Conservation (phyloP, 257 asterid species). For the Gynochthodes officinalis region DNA sequence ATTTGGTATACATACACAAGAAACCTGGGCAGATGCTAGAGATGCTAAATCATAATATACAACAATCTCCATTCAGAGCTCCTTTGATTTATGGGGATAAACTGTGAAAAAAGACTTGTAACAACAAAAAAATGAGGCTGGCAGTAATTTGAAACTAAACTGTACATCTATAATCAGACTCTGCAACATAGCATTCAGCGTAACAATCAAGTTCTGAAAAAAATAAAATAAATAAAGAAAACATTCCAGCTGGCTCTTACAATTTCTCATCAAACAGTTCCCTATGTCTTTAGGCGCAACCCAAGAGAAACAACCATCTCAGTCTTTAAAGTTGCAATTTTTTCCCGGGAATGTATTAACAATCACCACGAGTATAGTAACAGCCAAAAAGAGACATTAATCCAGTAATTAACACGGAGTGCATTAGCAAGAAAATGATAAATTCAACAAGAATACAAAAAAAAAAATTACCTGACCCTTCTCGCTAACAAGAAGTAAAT, state of each 20-base stretch:
- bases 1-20: not conserved
- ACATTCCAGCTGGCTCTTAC: not conserved
- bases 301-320: not conserved
- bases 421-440: not conserved
- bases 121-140: not conserved
- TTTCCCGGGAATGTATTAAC: not conserved
- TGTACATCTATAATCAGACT: not conserved
- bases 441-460: not conserved
- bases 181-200: not conserved
- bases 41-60: not conserved
- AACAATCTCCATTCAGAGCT: not conserved
- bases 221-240: not conserved
- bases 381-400: not conserved
- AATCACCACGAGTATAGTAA: not conserved
- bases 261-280: conserved; percentile 3
- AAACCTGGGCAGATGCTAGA: not conserved
- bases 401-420: not conserved
- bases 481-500: conserved; percentile 57
- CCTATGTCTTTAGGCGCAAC: not conserved
- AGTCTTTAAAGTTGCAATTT: not conserved
- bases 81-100: not conserved
- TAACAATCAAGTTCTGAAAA: not conserved
- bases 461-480: conserved; percentile 75
- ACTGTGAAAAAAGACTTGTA: not conserved
- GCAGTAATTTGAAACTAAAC: not conserved